phyloP scores from a whole-genome alignment of 768 basidiomycete genomes.

The Nidularia pulvinata region DNA sequence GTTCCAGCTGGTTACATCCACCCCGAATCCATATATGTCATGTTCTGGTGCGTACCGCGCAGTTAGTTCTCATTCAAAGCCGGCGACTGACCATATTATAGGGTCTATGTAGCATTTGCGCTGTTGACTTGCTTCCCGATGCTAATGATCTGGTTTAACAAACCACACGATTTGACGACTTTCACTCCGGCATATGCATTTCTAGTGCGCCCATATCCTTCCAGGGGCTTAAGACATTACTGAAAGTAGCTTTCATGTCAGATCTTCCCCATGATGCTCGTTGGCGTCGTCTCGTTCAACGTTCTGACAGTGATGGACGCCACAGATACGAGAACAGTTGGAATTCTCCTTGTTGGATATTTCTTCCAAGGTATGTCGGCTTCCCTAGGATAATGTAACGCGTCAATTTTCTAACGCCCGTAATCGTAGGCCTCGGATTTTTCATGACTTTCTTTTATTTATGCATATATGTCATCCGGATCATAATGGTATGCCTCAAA shows the following conservation, averaged over 20 bases:
- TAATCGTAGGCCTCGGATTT: slow-evolving; percentile 49
- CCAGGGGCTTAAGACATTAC: not conserved
- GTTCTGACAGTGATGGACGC: slow-evolving; percentile 33
- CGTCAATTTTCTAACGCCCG: too few species aligned
- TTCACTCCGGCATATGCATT: slow-evolving; percentile 35
- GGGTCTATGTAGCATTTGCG: slow-evolving; percentile 39
- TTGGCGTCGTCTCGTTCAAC: slow-evolving; percentile 45
- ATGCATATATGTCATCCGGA: slow-evolving; percentile 44
- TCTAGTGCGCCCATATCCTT: slow-evolving; percentile 20
- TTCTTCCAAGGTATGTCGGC: slow-evolving; percentile 29
- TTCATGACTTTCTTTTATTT: slow-evolving; percentile 52
- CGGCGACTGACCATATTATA: slow-evolving; percentile 7
- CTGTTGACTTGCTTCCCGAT: slow-evolving; percentile 40
- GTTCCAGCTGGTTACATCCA: slow-evolving; percentile 30
- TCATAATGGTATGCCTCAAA: slow-evolving; percentile 30
- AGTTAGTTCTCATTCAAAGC: not conserved
- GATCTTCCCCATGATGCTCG: slow-evolving; percentile 42
- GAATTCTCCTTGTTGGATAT: slow-evolving; percentile 22
- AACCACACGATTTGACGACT: slow-evolving; percentile 38
- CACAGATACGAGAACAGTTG: slow-evolving; percentile 31
- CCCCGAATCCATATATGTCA: slow-evolving; percentile 30
- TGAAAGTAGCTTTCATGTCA: slow-evolving; percentile 3
- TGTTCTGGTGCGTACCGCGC: slow-evolving; percentile 36
- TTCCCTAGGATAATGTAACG: too few species aligned
- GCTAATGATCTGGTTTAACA: slow-evolving; percentile 49